Evolutionary conservation across 176 grass and related monocot species (phyloP).

Genomic region (Rhipidocladum racemiflorum): DNA sequence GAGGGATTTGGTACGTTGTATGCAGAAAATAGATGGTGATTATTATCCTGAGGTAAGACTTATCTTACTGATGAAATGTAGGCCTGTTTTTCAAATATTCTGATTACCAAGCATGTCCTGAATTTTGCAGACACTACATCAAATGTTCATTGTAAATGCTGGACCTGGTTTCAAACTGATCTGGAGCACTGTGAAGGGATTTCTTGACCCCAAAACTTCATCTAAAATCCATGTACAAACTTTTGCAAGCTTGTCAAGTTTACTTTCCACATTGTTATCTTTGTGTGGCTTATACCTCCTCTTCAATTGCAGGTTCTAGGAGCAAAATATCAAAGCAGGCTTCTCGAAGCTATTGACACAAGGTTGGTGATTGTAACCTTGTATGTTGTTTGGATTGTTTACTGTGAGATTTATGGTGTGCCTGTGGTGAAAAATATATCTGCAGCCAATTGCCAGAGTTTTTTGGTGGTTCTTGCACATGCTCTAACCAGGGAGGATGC

Average conservation of each 20-base stretch:
- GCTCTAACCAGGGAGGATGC: slow-evolving; percentile 75
- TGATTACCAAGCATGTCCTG: slow-evolving; percentile 15
- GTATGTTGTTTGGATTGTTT: slow-evolving; percentile 21
- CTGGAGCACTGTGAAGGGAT: slow-evolving; percentile 84
- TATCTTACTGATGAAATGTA: slow-evolving; percentile 24
- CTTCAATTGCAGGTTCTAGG: slow-evolving; percentile 71
- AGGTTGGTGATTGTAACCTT: slow-evolving; percentile 54
- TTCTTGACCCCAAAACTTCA: slow-evolving; percentile 98
- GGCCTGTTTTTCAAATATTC: slow-evolving; percentile 2
- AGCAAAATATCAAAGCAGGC: slow-evolving; percentile 83
- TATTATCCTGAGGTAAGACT: slow-evolving; percentile 89
- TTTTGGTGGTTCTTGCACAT: slow-evolving; percentile 80
- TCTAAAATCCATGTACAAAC: slow-evolving; percentile 89
- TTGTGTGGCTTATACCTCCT: slow-evolving; percentile 24
- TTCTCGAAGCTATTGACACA: slow-evolving; percentile 88
- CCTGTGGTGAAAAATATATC: slow-evolving; percentile 15
- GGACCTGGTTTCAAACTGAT: slow-evolving; percentile 95
- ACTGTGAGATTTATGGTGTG: slow-evolving; percentile 26
- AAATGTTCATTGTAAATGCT: slow-evolving; percentile 99
- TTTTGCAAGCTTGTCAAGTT: slow-evolving; percentile 21
- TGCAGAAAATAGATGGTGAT: slow-evolving; percentile 96
- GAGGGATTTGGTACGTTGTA: slow-evolving; percentile 83
- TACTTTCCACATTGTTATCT: slow-evolving; percentile 9
- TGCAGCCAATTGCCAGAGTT: slow-evolving; percentile 89
- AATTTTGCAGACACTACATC: slow-evolving; percentile 81